Evolutionary conservation across 345 rosid genomes (phyloP), one percentile per base, ranked within the genome.

Genomic region (Turritis glabra): DNA sequence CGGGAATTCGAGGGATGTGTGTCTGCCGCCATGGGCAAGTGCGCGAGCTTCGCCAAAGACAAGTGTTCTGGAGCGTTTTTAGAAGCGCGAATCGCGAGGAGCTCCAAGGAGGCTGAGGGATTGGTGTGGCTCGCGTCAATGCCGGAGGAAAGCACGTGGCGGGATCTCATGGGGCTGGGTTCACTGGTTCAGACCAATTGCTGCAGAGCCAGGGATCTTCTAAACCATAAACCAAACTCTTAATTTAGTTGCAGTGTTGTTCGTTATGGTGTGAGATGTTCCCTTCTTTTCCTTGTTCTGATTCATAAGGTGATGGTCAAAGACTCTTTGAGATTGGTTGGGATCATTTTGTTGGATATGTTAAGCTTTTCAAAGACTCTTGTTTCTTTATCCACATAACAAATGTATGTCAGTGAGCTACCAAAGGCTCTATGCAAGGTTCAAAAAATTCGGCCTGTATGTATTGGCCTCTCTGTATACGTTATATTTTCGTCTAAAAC

Each of bases 1-100:
- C 86, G 86, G 33, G 97, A 90, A 62, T 86, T 90, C 87, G 80
- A 82, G 66, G 82, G 63, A 3, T 94, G 97, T 70, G 69, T 90
- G 67, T 83, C 38, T 23, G 85, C 83, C 1, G 88, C 91, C 6
- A 84, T 82, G 71, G 89, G 74, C 40, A 94, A 90, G 83, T 94
- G 96, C 43, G 78, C 72, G 0, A 85, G 67, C 3, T 86, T 90
- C 65, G 97, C 97, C 13, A 84, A 64, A 77, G 86, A 75, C 13
- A 89, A 82, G 77, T 86, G 96, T 56, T 57, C 29, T 33, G 65
- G 3, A 37, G 83, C 92, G 30, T 95, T 88, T 58, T n/a, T 80
- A 61, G 85, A 86, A 6, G 97, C 97, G 47, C 87, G 88, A 76
- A 77, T 94, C 52, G 90, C 73, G 47, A 54, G 68, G 54, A 54